These are phyloP conservation scores for Clitocybe nebularis DNA, from an alignment of 1,284 basidiomycete species.

Conservation along the genomic window DNA sequence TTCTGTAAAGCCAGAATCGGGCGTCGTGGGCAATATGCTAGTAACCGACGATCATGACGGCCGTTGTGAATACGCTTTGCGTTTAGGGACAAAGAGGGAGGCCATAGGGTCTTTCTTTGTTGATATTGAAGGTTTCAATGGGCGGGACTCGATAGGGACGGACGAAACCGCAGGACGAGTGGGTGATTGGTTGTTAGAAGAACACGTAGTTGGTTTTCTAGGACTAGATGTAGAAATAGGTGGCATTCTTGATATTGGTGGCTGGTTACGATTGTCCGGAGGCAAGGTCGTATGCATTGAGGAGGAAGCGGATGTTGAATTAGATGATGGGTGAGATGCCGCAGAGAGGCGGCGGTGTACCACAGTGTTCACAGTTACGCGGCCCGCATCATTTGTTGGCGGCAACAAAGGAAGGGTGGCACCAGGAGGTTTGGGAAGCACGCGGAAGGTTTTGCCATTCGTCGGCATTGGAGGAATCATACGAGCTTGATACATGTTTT, in stretches of 20 bases:
- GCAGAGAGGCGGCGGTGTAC: constrained; percentile 28
- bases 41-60: too few relatives aligned
- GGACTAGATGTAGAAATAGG: constrained; percentile 5
- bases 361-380: constrained; percentile 42
- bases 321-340: constrained; percentile 13
- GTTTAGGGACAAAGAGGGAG: constrained; percentile 71
- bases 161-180: constrained; percentile 16
- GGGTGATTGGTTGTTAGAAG: constrained; percentile 14
- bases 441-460: constrained; percentile 38
- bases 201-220: background rate
- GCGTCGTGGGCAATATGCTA: constrained; percentile 12
- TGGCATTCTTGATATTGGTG: constrained; percentile 6
- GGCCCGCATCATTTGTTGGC: constrained; percentile 27
- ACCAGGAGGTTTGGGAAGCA: constrained; percentile 33
- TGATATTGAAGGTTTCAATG: constrained; percentile 30
- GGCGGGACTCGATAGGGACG: constrained; percentile 18
- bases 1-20: too few relatives aligned
- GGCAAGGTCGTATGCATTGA: constrained; percentile 8
- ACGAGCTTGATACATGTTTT: constrained; percentile 51
- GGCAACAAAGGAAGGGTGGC: constrained; percentile 33
- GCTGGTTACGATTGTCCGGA: constrained; percentile 6
- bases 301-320: constrained; percentile 15
- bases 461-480: constrained; percentile 48
- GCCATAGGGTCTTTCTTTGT: constrained; percentile 63
- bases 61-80: constrained; percentile 60